These are phyloP conservation scores for Fallopia convolvulus DNA, from an alignment of 148 eudicot genomes.

Conservation along the genomic window DNA sequence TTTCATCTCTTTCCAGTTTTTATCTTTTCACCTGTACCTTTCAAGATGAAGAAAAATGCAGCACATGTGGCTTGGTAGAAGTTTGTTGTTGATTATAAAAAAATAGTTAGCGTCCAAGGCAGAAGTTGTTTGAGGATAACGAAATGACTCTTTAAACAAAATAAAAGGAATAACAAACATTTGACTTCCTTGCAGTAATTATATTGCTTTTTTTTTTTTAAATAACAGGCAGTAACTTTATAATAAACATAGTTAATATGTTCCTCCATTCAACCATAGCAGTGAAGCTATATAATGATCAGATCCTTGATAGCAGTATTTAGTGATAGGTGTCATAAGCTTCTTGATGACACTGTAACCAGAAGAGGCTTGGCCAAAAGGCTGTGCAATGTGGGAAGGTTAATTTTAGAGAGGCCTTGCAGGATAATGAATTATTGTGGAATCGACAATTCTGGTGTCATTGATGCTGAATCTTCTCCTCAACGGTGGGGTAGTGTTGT, in stretches of 20 bases:
- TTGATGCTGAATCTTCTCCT: constrained; percentile 74
- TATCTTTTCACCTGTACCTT: background rate
- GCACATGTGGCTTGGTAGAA: background rate
- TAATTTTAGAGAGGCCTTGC: background rate
- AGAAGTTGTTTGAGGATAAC: background rate
- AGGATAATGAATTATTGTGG: background rate
- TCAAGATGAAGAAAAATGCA: background rate
- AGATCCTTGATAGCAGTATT: background rate
- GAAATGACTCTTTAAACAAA: background rate
- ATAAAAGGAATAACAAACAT: background rate
- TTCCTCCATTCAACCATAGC: background rate
- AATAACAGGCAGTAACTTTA: background rate
- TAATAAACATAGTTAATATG: background rate
- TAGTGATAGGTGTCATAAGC: background rate
- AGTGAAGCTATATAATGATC: background rate
- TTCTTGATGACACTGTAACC: background rate
- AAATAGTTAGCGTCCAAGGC: background rate
- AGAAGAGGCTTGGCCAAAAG: background rate
- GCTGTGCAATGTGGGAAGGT: background rate
- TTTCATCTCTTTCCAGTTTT: background rate
- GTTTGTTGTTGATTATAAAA: background rate
- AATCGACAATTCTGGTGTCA: constrained; percentile 27
- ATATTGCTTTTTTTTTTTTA: background rate
- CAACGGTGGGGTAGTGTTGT: constrained; percentile 43
- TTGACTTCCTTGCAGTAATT: background rate